A percentile compares a stretch with the other conserved stretches of the same genome.
phyloP scores from a whole-genome alignment of 306 rosid genomes.

The Glycine tomentella region DNA sequence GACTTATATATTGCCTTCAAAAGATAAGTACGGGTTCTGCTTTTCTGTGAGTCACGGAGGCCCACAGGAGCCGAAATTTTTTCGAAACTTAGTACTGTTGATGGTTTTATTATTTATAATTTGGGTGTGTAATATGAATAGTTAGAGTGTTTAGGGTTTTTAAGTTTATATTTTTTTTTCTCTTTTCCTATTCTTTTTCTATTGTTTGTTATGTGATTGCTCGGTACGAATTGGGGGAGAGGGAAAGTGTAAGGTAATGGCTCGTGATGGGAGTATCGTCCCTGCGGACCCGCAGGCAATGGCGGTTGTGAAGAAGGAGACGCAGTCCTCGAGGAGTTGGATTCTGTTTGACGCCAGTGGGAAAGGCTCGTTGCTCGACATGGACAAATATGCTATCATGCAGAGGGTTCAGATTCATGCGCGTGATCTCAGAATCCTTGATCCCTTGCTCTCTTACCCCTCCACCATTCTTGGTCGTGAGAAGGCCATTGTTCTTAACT shows the following conservation, averaged over 20 bases:
- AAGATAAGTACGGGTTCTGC: too few species aligned
- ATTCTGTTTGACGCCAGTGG: constrained; percentile 68
- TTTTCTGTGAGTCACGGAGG: too few species aligned
- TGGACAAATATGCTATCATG: constrained; percentile 91
- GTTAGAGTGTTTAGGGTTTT: too few species aligned
- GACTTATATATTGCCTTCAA: too few species aligned
- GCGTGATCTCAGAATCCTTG: constrained; percentile 93
- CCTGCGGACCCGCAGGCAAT: constrained; percentile 72
- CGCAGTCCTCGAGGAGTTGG: constrained; percentile 83
- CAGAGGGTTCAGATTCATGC: constrained; percentile 90
- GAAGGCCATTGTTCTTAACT: constrained; percentile 90
- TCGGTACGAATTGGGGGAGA: constrained; percentile 46
- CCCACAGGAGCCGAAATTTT: too few species aligned
- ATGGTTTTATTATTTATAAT: too few species aligned
- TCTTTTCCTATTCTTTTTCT: too few species aligned
- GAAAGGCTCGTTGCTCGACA: constrained; percentile 71
- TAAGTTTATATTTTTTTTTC: too few species aligned
- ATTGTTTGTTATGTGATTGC: too few species aligned
- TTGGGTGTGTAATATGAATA: too few species aligned
- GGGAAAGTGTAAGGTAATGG: constrained; percentile 67
- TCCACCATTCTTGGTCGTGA: constrained; percentile 92
- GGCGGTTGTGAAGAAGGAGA: constrained; percentile 75
- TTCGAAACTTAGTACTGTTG: too few species aligned
- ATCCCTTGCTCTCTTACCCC: constrained; percentile 89
- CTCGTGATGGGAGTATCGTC: constrained; percentile 75